Evolutionary conservation across 1,284 basidiomycete genomes (phyloP).

Genomic region (Pseudozyma hubeiensis): DNA sequence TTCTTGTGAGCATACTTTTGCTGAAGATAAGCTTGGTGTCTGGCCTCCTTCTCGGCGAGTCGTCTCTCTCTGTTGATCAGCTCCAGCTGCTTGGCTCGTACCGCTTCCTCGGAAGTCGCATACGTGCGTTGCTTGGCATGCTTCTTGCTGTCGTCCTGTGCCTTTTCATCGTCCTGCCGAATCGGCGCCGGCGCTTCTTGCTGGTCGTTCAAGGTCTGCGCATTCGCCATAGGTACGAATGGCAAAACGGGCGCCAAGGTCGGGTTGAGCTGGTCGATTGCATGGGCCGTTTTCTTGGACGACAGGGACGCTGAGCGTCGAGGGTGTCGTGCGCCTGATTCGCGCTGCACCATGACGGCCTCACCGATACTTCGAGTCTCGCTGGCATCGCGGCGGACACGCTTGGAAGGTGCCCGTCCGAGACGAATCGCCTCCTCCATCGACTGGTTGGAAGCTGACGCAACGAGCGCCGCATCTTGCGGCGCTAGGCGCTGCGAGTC

Average conservation of each 20-base stretch:
- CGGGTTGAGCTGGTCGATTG: slow-evolving; percentile 7
- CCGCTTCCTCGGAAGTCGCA: slow-evolving; percentile 54
- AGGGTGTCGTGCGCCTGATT: slow-evolving; percentile 7
- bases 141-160: slow-evolving; percentile 12
- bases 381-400: slow-evolving; percentile 34
- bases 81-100: slow-evolving; percentile 43
- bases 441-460: background rate
- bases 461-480: background rate
- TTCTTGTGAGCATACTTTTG: slow-evolving; percentile 52
- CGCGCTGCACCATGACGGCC: slow-evolving; percentile 28
- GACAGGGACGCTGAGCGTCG: slow-evolving; percentile 16
- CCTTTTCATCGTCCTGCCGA: background rate
- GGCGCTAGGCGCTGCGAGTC: background rate
- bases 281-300: slow-evolving; percentile 10
- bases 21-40: slow-evolving; percentile 39
- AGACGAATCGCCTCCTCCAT: slow-evolving; percentile 42
- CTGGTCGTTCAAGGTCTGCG: background rate
- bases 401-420: slow-evolving; percentile 45
- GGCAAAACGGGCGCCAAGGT: slow-evolving; percentile 12
- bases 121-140: slow-evolving; percentile 26
- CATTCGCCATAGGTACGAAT: background rate
- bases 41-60: slow-evolving; percentile 30
- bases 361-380: slow-evolving; percentile 31
- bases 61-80: slow-evolving; percentile 37
- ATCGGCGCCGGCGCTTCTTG: background rate